These are phyloP conservation scores for Spencermartinsiella ligniputridi DNA, from an alignment of 1,139 yeast genomes.

Conservation along the genomic window DNA sequence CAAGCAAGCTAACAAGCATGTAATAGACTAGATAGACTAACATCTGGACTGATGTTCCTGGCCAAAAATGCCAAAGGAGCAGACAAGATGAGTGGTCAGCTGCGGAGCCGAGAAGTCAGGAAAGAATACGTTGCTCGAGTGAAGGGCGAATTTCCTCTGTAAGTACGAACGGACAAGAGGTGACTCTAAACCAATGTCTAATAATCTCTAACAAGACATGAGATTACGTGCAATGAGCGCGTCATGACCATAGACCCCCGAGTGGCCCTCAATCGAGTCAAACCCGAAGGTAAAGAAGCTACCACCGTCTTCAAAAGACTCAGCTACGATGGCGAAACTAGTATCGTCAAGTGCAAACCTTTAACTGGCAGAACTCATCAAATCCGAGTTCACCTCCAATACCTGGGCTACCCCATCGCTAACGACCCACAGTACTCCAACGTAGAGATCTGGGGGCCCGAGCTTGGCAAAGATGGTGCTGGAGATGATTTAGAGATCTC, in stretches of 20 bases:
- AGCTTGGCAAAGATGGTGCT: constrained; percentile 50
- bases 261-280: constrained; percentile 70
- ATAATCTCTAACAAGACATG: constrained; percentile 28
- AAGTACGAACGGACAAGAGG: constrained; percentile 1
- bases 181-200: neutral
- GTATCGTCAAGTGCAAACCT: constrained; percentile 81
- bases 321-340: constrained; percentile 55
- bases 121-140: constrained; percentile 89
- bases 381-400: constrained; percentile 86
- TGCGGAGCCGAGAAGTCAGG: constrained; percentile 67
- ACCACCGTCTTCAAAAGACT: constrained; percentile 49
- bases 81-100: constrained; percentile 66
- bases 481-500: constrained; percentile 47
- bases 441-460: constrained; percentile 65
- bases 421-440: constrained; percentile 87
- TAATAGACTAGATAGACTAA: constrained; percentile 82
- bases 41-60: constrained; percentile 91
- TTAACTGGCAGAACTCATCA: constrained; percentile 93
- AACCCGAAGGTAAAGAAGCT: constrained; percentile 60
- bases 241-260: constrained; percentile 71
- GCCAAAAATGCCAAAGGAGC: constrained; percentile 84
- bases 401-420: constrained; percentile 83
- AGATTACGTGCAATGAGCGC: constrained; percentile 60
- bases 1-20: constrained; percentile 44
- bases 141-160: constrained; percentile 70